These are phyloP conservation scores for Mycena olivaceomarginata DNA, from an alignment of 768 basidiomycete genomes.

Conservation along the genomic window DNA sequence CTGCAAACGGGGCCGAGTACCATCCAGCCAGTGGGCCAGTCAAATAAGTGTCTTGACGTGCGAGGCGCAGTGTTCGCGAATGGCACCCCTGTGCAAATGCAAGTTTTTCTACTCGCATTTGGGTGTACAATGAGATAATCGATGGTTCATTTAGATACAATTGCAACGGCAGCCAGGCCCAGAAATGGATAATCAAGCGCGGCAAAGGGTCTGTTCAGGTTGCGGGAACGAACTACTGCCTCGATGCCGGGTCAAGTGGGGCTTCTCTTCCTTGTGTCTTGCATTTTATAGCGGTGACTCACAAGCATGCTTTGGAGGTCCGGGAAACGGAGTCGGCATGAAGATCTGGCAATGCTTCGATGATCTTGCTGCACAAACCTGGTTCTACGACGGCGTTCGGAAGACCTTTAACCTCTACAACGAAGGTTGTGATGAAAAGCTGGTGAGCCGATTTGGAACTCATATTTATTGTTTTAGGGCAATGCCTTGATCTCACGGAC, in stretches of 20 bases:
- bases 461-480: constrained; percentile 30
- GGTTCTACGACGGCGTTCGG: constrained; percentile 42
- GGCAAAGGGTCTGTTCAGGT: neutral
- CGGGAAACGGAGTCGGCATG: constrained; percentile 45
- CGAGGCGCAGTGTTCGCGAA: neutral
- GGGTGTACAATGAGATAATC: neutral
- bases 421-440: neutral
- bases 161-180: neutral
- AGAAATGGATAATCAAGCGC: constrained; percentile 1
- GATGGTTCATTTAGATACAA: neutral
- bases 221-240: neutral
- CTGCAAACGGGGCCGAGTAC: neutral
- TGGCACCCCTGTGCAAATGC: neutral
- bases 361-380: constrained; percentile 44
- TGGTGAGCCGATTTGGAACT: neutral
- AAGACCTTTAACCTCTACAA: constrained; percentile 38
- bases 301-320: constrained; percentile 27
- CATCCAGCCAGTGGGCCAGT: neutral
- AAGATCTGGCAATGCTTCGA: constrained; percentile 50
- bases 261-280: neutral
- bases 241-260: neutral
- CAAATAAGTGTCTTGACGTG: neutral
- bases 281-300: neutral
- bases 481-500: constrained; percentile 50
- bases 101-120: neutral